Evolutionary conservation across 805 yeast genomes (phyloP).

Genomic region (Yamadazyma ubonensis): DNA sequence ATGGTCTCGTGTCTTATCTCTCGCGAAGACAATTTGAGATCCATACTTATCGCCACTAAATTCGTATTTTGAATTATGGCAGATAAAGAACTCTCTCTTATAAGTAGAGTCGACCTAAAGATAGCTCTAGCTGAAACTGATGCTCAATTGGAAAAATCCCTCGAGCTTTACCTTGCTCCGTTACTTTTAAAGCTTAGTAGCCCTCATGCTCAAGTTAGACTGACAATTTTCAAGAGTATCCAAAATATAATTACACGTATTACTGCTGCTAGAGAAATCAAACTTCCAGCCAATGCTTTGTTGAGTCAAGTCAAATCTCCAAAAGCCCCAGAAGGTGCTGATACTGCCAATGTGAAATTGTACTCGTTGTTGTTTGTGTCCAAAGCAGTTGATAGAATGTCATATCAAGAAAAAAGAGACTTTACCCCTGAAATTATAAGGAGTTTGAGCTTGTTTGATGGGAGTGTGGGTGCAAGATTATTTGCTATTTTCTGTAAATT

Average conservation of each 20-base stretch:
- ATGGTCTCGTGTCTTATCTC: too few species aligned
- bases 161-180: conserved; percentile 71
- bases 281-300: conserved; percentile 63
- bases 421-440: conserved; percentile 50
- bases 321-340: conserved; percentile 35
- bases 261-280: conserved; percentile 51
- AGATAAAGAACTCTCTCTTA: conserved; percentile 51
- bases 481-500: conserved; percentile 61
- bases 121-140: conserved; percentile 74
- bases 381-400: conserved; percentile 61
- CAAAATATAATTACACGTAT: conserved; percentile 68
- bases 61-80: conserved; percentile 1
- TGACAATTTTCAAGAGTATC: conserved; percentile 63
- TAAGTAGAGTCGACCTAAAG: conserved; percentile 78
- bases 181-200: conserved; percentile 76
- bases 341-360: conserved; percentile 52
- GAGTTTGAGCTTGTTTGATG: conserved; percentile 42
- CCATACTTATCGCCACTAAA: too few species aligned
- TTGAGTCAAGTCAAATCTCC: conserved; percentile 64
- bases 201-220: conserved; percentile 60
- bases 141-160: conserved; percentile 56
- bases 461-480: conserved; percentile 50
- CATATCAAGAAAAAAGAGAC: conserved; percentile 30
- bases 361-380: conserved; percentile 67
- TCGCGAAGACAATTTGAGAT: too few species aligned